These are phyloP conservation scores for Linum usitatissimum DNA, from an alignment of 345 rosid species.

Conservation along the genomic window DNA sequence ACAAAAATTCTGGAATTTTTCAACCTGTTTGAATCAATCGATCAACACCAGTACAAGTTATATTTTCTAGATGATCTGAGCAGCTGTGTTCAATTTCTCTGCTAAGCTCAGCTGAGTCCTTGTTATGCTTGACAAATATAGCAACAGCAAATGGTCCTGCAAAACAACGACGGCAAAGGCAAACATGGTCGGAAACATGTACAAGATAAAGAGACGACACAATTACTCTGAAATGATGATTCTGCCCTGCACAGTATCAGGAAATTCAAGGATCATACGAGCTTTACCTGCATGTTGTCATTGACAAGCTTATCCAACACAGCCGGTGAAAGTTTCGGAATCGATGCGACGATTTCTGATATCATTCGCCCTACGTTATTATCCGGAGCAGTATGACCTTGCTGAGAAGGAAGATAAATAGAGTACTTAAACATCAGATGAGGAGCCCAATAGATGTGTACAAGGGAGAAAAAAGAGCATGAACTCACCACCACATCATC, in stretches of 20 bases:
- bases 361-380: constrained; percentile 62
- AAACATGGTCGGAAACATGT: not conserved
- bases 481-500: constrained; percentile 76
- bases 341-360: constrained; percentile 54
- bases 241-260: too few species aligned
- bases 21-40: not conserved
- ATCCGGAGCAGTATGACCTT: constrained; percentile 57
- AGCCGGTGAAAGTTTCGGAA: constrained; percentile 65
- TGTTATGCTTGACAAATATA: constrained; percentile 78
- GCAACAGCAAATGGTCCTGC: constrained; percentile 74
- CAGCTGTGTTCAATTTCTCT: constrained; percentile 86
- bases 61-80: constrained; percentile 46
- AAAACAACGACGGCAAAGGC: constrained; percentile 3
- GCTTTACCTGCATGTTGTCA: constrained; percentile 71
- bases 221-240: too few species aligned
- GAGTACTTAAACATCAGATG: not conserved
- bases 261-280: too few species aligned
- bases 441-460: not conserved
- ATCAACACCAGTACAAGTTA: not conserved
- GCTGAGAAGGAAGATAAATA: constrained; percentile 30
- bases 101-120: constrained; percentile 91
- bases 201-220: too few species aligned
- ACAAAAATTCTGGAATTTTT: not conserved
- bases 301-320: constrained; percentile 79
- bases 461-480: not conserved